Evolutionary conservation across 1,284 basidiomycete genomes (phyloP).

Genomic region (Golubevia pallescens): DNA sequence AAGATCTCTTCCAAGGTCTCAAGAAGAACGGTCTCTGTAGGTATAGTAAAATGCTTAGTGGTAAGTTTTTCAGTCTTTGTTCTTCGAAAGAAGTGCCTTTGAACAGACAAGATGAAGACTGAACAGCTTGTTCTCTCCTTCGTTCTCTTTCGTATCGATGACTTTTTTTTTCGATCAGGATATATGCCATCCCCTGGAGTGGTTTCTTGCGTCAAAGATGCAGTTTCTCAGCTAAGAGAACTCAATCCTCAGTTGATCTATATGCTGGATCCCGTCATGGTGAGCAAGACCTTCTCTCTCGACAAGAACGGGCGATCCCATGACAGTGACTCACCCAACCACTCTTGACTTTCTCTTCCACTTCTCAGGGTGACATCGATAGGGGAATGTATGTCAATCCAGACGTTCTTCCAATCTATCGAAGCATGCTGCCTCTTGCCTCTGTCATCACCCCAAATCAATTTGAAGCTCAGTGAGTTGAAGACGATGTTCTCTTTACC

Average conservation of each 20-base stretch:
- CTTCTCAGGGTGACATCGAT: too few relatives aligned
- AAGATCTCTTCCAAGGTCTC: conserved; percentile 60
- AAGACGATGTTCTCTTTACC: not conserved
- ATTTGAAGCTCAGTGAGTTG: conserved; percentile 94
- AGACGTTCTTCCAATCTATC: conserved; percentile 88
- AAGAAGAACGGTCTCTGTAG: conserved; percentile 43
- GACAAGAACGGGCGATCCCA: too few relatives aligned
- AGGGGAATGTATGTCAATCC: conserved; percentile 75
- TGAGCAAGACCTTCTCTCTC: conserved; percentile 69
- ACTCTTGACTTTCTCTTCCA: conserved; percentile 6
- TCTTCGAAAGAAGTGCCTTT: not conserved
- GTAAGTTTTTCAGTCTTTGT: conserved; percentile 68
- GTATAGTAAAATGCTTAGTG: conserved; percentile 48
- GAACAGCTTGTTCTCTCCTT: too few relatives aligned
- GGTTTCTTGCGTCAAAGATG: conserved; percentile 72
- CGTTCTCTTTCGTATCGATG: not conserved
- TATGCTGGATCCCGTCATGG: conserved; percentile 77
- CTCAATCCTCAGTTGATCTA: conserved; percentile 75
- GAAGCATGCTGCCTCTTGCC: conserved; percentile 76
- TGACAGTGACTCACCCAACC: too few relatives aligned
- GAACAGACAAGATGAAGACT: too few relatives aligned
- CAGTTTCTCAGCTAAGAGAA: conserved; percentile 72
- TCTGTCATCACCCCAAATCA: conserved; percentile 96
- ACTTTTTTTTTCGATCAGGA: conserved; percentile 66
- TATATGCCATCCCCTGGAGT: conserved; percentile 88